Percentiles rank a stretch among this genome's conserved stretches.
Evolutionary conservation across 805 yeast genomes (phyloP).

Genomic region (Metschnikowia corniflorae): DNA sequence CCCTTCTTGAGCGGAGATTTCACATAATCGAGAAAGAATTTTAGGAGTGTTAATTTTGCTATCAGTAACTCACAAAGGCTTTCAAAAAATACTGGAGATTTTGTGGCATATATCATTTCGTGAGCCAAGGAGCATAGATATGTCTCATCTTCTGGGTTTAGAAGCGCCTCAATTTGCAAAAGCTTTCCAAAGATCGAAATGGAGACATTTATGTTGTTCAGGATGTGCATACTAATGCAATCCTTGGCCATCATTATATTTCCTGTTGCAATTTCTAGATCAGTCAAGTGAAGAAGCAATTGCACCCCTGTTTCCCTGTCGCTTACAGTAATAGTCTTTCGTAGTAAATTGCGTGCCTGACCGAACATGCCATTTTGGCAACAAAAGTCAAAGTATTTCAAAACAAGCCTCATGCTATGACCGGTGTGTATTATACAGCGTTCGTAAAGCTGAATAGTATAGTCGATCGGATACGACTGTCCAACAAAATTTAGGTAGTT

Average conservation of each 20-base stretch:
- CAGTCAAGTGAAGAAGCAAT: constrained; percentile 40
- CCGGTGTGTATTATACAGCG: constrained; percentile 47
- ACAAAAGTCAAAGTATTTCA: constrained; percentile 46
- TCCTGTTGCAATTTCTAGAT: constrained; percentile 39
- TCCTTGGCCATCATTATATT: constrained; percentile 38
- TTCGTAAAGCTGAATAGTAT: constrained; percentile 38
- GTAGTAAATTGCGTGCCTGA: constrained; percentile 39
- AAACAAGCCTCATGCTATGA: constrained; percentile 46
- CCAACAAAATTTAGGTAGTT: constrained; percentile 56
- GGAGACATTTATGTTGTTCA: constrained; percentile 22
- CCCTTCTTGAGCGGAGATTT: background rate
- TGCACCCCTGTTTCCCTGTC: constrained; percentile 22
- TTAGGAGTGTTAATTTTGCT: background rate
- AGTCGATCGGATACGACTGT: constrained; percentile 19
- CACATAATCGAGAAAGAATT: constrained; percentile 2
- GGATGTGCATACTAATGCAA: constrained; percentile 27
- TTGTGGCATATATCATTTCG: constrained; percentile 4
- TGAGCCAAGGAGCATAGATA: constrained; percentile 6
- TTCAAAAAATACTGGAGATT: constrained; percentile 2
- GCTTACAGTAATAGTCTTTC: constrained; percentile 28
- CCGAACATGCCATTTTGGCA: constrained; percentile 22
- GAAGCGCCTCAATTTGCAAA: constrained; percentile 38
- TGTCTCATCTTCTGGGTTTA: constrained; percentile 23
- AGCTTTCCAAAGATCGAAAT: constrained; percentile 41
- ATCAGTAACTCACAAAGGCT: constrained; percentile 2